These are phyloP conservation scores for Heliamphora pulchella DNA, from an alignment of 179 eudicot species.

Conservation along the genomic window DNA sequence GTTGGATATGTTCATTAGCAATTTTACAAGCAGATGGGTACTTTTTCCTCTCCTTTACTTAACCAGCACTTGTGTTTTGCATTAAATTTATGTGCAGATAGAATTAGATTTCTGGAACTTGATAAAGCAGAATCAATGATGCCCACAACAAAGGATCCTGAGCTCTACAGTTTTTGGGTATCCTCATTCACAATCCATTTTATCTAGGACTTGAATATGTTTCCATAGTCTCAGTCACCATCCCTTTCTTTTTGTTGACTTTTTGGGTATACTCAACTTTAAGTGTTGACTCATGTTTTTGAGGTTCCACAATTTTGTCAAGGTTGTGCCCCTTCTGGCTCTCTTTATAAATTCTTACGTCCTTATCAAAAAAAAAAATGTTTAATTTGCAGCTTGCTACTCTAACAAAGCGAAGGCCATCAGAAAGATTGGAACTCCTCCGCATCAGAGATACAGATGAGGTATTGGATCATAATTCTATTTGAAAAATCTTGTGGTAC, in stretches of 20 bases:
- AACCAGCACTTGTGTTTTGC: not conserved
- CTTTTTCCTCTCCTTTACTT: not conserved
- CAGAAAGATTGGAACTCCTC: slow-evolving; percentile 77
- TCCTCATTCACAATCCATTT: slow-evolving; percentile 13
- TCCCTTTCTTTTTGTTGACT: too few relatives aligned
- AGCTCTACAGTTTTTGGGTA: slow-evolving; percentile 99
- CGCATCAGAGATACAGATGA: slow-evolving; percentile 72
- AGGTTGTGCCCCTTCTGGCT: too few relatives aligned
- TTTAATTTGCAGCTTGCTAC: slow-evolving; percentile 51
- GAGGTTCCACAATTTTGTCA: too few relatives aligned
- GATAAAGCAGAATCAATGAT: slow-evolving; percentile 70
- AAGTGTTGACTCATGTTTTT: too few relatives aligned
- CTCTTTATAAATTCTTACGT: too few relatives aligned
- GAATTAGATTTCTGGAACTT: slow-evolving; percentile 61
- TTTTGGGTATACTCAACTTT: too few relatives aligned
- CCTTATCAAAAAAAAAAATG: too few relatives aligned
- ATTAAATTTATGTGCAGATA: slow-evolving; percentile 42
- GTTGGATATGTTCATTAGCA: too few relatives aligned
- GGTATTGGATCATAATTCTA: slow-evolving; percentile 36
- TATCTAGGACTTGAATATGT: slow-evolving; percentile 1
- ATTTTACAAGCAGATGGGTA: not conserved
- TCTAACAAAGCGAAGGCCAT: slow-evolving; percentile 63
- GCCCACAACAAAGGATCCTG: slow-evolving; percentile 76
- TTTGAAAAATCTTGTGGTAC: not conserved
- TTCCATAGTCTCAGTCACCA: not conserved